Base-by-base conservation (phyloP, 805 yeast species). In the Cyberlindnera nakhonratchasimensis region DNA sequence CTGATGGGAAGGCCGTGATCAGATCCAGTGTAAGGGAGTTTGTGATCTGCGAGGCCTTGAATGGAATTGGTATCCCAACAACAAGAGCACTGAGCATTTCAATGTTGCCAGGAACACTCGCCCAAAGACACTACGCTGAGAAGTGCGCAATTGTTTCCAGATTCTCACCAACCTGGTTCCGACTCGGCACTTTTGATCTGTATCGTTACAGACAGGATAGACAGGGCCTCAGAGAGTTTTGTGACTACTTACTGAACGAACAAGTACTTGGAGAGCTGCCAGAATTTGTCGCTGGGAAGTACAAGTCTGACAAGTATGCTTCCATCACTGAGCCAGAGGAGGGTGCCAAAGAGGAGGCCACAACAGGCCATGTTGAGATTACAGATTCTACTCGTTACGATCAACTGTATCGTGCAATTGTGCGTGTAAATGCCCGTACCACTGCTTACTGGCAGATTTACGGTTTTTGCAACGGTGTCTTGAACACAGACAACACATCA, bases 1-100 rank as follows among this genome's bases (percentile, higher is more conserved):
- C 96, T 1, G 99, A 91, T 64, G 99, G 99, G 4, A 88, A 87
- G 57, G 97, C 98, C 0, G 95, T 89, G 6, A 55, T 91, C 24
- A 66, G 96, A 47, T 88, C 97, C 2, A 81, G 95, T 35, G 79
- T 93, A 28, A 70, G 98, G 26, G 99, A 91, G 59, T 90, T 86
- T 46, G 71, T 91, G 37, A 83, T 86, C 1, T 82, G 93, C 5
- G 98, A 93, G 57, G 79, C 86, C 21, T 66, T 93, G 39, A 62
- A 84, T 58, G 83, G 86, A 2, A 74, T 93, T 20, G 90, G 93
- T 0, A 81, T 91, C 6, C 96, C 97, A 3, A 70, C 95, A 0
- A 82, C 96, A 0, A 70, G 98, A 40, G 96, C 96, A 0, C 62
- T 91, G 31, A 72, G 93, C 3, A 62, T 93, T 19, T 75, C 89